Percentiles rank a stretch among this genome's conserved stretches.
These are phyloP conservation scores for Barnettozyma californica DNA, from an alignment of 805 yeast species.

Conservation along the genomic window DNA sequence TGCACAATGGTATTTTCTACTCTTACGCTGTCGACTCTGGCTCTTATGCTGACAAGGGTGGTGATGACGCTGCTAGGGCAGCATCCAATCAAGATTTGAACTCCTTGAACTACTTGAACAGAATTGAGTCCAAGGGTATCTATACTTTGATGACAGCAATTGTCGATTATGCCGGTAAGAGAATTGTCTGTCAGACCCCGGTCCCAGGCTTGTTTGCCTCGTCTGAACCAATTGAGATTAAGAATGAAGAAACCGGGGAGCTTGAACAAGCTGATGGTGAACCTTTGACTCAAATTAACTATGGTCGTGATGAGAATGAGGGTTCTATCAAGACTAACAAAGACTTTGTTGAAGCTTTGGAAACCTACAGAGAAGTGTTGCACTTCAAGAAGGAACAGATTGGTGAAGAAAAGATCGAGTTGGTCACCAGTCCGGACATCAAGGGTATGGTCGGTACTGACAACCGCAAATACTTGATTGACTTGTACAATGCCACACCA, in stretches of 20 bases:
- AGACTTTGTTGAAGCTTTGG: slow-evolving; percentile 50
- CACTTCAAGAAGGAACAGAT: slow-evolving; percentile 71
- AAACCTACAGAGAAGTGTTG: slow-evolving; percentile 62
- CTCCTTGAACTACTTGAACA: slow-evolving; percentile 63
- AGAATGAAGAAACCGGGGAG: slow-evolving; percentile 37
- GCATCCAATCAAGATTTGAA: slow-evolving; percentile 74
- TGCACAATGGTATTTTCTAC: slow-evolving; percentile 82
- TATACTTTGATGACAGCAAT: slow-evolving; percentile 75
- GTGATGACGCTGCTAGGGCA: slow-evolving; percentile 80
- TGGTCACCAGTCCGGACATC: slow-evolving; percentile 68
- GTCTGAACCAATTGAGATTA: slow-evolving; percentile 33
- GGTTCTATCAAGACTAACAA: slow-evolving; percentile 44
- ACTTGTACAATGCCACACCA: slow-evolving; percentile 80
- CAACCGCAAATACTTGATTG: slow-evolving; percentile 78
- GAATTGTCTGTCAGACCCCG: slow-evolving; percentile 89
- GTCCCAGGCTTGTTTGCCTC: slow-evolving; percentile 70
- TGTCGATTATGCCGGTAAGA: slow-evolving; percentile 84
- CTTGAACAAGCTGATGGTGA: slow-evolving; percentile 30
- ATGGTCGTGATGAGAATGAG: slow-evolving; percentile 68
- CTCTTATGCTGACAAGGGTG: slow-evolving; percentile 61
- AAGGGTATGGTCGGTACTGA: slow-evolving; percentile 87
- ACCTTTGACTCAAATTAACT: slow-evolving; percentile 31
- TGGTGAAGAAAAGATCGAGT: slow-evolving; percentile 34
- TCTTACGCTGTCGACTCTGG: slow-evolving; percentile 72
- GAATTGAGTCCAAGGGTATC: slow-evolving; percentile 56